Evolutionary conservation across 495 filamentous ascomycete species (phyloP).

Genomic region (Hypoxylon lienhwacheense): DNA sequence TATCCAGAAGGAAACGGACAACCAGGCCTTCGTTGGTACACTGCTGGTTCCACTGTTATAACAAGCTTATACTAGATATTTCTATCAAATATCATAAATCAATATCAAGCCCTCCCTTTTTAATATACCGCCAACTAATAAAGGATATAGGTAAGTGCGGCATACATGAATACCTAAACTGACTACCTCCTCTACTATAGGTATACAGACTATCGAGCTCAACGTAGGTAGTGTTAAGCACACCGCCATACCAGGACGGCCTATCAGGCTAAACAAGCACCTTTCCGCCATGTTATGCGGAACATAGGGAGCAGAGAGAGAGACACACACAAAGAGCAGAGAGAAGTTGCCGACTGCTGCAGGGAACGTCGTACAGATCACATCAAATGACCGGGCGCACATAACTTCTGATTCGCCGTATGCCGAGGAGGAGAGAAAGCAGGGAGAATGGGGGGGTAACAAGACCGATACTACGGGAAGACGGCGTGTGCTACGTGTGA

Average conservation of each 20-base stretch:
- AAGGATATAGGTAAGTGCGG: not conserved
- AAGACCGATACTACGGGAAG: constrained; percentile 10
- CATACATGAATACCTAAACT: not conserved
- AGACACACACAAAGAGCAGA: no score
- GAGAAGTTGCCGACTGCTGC: constrained; percentile 12
- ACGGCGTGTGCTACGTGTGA: not conserved
- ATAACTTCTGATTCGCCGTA: constrained; percentile 4
- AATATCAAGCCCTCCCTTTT: not conserved
- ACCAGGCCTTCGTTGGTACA: no score
- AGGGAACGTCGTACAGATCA: constrained; percentile 18
- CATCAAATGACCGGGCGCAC: constrained; percentile 13
- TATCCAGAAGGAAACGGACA: no score
- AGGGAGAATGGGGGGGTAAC: not conserved
- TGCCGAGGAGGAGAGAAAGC: not conserved
- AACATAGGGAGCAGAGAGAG: not conserved
- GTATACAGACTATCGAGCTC: no score
- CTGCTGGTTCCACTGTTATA: no score
- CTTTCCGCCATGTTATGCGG: not conserved
- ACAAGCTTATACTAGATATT: no score
- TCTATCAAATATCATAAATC: no score
- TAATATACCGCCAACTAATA: not conserved
- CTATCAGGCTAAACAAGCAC: constrained; percentile 1
- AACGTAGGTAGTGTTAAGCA: not conserved
- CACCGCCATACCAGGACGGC: not conserved
- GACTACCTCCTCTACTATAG: no score